A percentile compares a stretch with the other conserved stretches of the same genome.
These are phyloP conservation scores for Apocynum venetum DNA, from an alignment of 257 asterid species.

Conservation along the genomic window DNA sequence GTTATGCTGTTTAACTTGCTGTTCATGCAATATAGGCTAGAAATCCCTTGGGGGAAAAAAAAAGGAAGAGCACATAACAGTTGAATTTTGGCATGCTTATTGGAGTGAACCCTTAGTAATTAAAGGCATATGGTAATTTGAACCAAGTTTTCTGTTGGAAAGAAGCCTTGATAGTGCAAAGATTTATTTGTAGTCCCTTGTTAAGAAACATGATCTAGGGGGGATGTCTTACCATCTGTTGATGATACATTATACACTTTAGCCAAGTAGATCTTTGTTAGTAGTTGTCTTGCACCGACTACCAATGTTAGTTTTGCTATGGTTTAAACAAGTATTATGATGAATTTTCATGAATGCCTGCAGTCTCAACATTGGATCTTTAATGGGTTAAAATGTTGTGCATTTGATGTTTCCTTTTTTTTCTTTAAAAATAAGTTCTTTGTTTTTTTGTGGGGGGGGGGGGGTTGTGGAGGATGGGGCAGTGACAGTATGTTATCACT, in stretches of 20 bases:
- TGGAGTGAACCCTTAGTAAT: neutral
- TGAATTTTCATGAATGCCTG: neutral
- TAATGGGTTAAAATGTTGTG: neutral
- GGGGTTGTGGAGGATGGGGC: neutral
- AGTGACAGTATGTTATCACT: too few relatives aligned
- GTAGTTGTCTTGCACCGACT: neutral
- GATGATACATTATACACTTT: neutral
- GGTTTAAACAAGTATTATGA: neutral
- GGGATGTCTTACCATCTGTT: neutral
- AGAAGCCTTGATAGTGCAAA: neutral
- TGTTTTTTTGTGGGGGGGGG: neutral
- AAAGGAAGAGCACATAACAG: neutral
- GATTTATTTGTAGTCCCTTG: constrained; percentile 3
- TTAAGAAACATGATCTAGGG: neutral
- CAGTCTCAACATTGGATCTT: neutral
- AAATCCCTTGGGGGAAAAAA: neutral
- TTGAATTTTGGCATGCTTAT: neutral
- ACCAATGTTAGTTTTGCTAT: neutral
- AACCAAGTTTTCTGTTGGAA: neutral
- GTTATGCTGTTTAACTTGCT: neutral
- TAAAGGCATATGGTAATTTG: neutral
- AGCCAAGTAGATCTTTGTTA: neutral
- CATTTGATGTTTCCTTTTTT: neutral
- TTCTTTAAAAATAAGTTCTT: too few relatives aligned
- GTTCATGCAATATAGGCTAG: neutral